Conservation (phyloP, 768 basidiomycete species). For the Mycena latifolia region DNA sequence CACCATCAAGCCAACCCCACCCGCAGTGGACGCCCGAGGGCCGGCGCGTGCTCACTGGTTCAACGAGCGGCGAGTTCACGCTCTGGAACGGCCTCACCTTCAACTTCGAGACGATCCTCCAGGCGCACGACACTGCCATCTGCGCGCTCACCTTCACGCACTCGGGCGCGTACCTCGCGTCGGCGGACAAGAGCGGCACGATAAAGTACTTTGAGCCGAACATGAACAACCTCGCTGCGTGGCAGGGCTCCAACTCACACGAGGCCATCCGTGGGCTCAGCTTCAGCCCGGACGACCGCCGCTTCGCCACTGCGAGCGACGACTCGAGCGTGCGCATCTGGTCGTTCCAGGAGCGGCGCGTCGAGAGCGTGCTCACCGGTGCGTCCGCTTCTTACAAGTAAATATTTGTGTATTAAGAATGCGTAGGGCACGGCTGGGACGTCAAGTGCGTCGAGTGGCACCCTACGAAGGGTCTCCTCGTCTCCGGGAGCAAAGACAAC, state of each 20-base stretch:
- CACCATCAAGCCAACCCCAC: not conserved
- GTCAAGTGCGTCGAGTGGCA: slow-evolving; percentile 99
- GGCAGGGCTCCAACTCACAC: slow-evolving; percentile 86
- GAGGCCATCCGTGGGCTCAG: slow-evolving; percentile 93
- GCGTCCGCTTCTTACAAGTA: slow-evolving; percentile 22
- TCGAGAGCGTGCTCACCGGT: slow-evolving; percentile 92
- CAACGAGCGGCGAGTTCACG: slow-evolving; percentile 97
- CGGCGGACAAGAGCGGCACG: slow-evolving; percentile 91
- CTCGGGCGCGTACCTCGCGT: slow-evolving; percentile 93
- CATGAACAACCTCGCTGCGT: slow-evolving; percentile 98
- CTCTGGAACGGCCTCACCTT: slow-evolving; percentile 99
- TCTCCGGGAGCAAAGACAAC: slow-evolving; percentile 97
- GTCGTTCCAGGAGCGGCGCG: slow-evolving; percentile 92
- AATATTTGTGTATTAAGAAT: too few species aligned
- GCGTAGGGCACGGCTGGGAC: slow-evolving; percentile 96
- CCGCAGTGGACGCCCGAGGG: slow-evolving; percentile 98
- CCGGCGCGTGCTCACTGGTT: slow-evolving; percentile 92
- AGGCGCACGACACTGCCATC: slow-evolving; percentile 96
- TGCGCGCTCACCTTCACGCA: slow-evolving; percentile 92
- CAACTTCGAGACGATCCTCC: slow-evolving; percentile 99
- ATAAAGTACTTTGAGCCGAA: slow-evolving; percentile 99
- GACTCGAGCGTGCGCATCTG: slow-evolving; percentile 96
- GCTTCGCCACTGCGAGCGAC: slow-evolving; percentile 96
- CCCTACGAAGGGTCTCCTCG: slow-evolving; percentile 94
- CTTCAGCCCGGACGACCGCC: slow-evolving; percentile 91